Evolutionary conservation across 208 protist genomes (phyloP), one percentile per base, ranked within the genome.

Genomic region (Trypanosoma caninum): DNA sequence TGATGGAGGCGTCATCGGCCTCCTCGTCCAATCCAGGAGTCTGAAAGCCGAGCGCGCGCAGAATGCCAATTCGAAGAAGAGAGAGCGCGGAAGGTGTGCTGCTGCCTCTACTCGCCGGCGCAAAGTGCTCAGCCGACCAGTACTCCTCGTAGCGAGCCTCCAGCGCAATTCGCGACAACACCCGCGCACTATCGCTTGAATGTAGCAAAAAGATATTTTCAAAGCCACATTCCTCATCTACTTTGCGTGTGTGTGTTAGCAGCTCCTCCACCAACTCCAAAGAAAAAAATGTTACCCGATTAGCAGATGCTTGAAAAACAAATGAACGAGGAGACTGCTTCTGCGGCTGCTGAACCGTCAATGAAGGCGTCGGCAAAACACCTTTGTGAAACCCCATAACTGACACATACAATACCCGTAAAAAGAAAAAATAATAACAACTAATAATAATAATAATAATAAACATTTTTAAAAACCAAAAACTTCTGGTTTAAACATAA

Each of bases 251-350:
- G 22, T 69, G 35, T 18, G 34, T 57, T 47, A 80, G 64, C 7
- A 93, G 55, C 28, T 82, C 81, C 45, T 89, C 76, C 0, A 93
- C 72, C 38, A 79, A 87, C 34, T 70, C 45, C 27, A 93, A 59
- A 5, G 87, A 93, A 51, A 77, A 76, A 59, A 93, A 89, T 10
- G 80, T 80, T 9, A 81, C 79, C 41, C 91, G 76, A 4, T 50
- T 51, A 14, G 59, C 57, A 3, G 79, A 68, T 20, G 81, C 77
- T 11, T 33, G 66, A 31, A 74, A 58, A 31, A 82, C 60, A 20
- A 78, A 63, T 30, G 66, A 42, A 50, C 31, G 3, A 27, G 44
- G 10, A 0, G 31, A 18, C 22, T 35, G 20, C 37, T 31, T 23
- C 22, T 46, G 54, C 18, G 3, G 35, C n/a, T 25, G 50, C n/a